Evolutionary conservation across 371 early-diverging fungal species (phyloP), one percentile per base, ranked within the genome.

Genomic region (Mortierella sp.): DNA sequence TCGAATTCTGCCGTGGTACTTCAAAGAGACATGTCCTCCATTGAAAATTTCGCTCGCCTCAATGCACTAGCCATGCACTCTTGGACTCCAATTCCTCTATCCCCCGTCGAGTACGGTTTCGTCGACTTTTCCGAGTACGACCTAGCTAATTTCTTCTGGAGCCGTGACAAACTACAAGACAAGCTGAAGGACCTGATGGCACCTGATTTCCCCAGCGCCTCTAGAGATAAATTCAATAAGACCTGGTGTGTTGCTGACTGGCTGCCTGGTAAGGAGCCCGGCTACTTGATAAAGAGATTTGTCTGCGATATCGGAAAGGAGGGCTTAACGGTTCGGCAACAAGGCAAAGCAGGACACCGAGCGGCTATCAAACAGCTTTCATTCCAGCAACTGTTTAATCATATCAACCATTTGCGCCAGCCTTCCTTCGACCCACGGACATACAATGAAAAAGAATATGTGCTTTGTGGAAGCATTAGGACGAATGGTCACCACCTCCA

Each of bases 21-120:
- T 54, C n/a, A 9, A 30, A 26, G 30, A 2, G 55, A 47, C 10
- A 32, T 60, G 22, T 43, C 62, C 11, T 62, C 66, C 3, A 51
- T 72, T 32, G 73, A 72, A 26, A 72, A 72, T 26, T 72, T 66
- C 30, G 18, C 55, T 26, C 24, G 6, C 26, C 24, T 72, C 52
- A 72, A 72, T 43, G 39, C 26, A n/a, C 16, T 60, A 28, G 30
- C 22, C 66, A 54, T n/a, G 55, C 30, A 64, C 55, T 9, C 12
- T n/a, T 54, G 72, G 32, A 65, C 24, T n/a, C 24, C 62, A 0
- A 32, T 43, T 26, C 66, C 72, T 22, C 1, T 72, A n/a, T 61
- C 72, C 26, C n/a, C 45, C 16, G 10, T 26, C 22, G 62, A 66
- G 45, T 43, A 72, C 8, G 14, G 22, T 16, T 72, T 72, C 55